These are phyloP conservation scores for Colletotrichum salicis DNA, from an alignment of 2,329 filamentous ascomycete species.

Conservation along the genomic window DNA sequence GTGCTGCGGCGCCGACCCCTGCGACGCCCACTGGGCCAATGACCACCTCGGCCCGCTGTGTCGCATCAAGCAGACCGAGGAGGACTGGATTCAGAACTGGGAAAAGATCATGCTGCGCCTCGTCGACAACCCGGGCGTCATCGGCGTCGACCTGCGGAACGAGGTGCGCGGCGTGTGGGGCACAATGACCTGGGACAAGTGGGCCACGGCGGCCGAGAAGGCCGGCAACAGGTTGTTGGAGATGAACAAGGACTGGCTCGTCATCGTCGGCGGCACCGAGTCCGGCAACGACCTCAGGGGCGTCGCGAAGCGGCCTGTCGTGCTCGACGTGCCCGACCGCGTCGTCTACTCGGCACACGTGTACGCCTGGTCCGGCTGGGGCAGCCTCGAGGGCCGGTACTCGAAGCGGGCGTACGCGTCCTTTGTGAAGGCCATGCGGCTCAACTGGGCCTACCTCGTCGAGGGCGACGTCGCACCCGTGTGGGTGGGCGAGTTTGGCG, in stretches of 20 bases:
- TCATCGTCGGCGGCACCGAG: conserved; percentile 75
- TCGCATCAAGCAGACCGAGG: conserved; percentile 70
- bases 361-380: conserved; percentile 78
- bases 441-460: conserved; percentile 75
- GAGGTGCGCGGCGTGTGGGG: conserved; percentile 77
- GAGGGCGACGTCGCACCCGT: conserved; percentile 67
- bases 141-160: conserved; percentile 75
- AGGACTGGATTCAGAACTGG: conserved; percentile 75
- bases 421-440: conserved; percentile 71
- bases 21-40: conserved; percentile 75
- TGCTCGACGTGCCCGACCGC: conserved; percentile 62
- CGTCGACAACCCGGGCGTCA: conserved; percentile 67
- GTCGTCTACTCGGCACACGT: conserved; percentile 77
- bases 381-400: conserved; percentile 68
- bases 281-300: conserved; percentile 73
- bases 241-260: conserved; percentile 72
- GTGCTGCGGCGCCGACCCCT: conserved; percentile 76
- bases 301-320: conserved; percentile 65
- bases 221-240: conserved; percentile 69
- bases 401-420: conserved; percentile 68
- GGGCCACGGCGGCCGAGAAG: conserved; percentile 72
- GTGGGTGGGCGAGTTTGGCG: conserved; percentile 76
- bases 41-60: conserved; percentile 70
- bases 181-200: conserved; percentile 73
- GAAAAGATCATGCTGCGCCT: conserved; percentile 71